phyloP scores from a whole-genome alignment of 495 filamentous ascomycete genomes.

The Hyaloscypha bicolor region DNA sequence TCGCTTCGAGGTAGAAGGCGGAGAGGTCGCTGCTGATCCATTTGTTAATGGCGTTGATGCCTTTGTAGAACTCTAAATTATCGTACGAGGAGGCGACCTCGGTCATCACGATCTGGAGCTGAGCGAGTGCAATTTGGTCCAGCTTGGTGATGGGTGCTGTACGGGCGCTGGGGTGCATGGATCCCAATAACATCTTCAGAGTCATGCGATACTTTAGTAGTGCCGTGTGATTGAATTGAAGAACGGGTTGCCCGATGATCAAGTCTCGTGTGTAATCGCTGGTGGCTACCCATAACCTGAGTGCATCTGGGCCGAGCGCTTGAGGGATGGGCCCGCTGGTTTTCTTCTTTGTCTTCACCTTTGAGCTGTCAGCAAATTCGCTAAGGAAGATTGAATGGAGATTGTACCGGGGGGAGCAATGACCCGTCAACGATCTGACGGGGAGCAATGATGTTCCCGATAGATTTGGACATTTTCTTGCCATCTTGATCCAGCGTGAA shows the following conservation, averaged over 20 bases:
- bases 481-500: slow-evolving; percentile 88
- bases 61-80: slow-evolving; percentile 83
- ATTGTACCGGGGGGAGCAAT: slow-evolving; percentile 54
- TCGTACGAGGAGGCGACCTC: slow-evolving; percentile 63
- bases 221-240: slow-evolving; percentile 70
- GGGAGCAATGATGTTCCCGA: slow-evolving; percentile 87
- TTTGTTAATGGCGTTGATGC: slow-evolving; percentile 66
- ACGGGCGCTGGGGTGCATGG: slow-evolving; percentile 62
- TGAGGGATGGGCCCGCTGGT: slow-evolving; percentile 18
- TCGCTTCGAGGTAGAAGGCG: slow-evolving; percentile 87
- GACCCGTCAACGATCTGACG: slow-evolving; percentile 81
- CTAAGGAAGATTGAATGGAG: neutral
- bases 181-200: slow-evolving; percentile 85
- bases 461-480: slow-evolving; percentile 97
- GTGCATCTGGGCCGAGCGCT: slow-evolving; percentile 62
- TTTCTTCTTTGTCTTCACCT: slow-evolving; percentile 53
- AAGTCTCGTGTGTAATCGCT: slow-evolving; percentile 92
- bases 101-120: slow-evolving; percentile 63
- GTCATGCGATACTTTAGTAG: slow-evolving; percentile 86
- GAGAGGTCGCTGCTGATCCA: slow-evolving; percentile 85
- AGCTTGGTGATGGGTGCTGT: slow-evolving; percentile 49
- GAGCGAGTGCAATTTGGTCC: slow-evolving; percentile 76
- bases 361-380: slow-evolving; percentile 46
- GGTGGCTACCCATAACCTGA: slow-evolving; percentile 90
- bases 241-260: slow-evolving; percentile 70